Base-by-base conservation (phyloP, 2,329 filamentous ascomycete genomes). In the Hypoxylon sp. region DNA sequence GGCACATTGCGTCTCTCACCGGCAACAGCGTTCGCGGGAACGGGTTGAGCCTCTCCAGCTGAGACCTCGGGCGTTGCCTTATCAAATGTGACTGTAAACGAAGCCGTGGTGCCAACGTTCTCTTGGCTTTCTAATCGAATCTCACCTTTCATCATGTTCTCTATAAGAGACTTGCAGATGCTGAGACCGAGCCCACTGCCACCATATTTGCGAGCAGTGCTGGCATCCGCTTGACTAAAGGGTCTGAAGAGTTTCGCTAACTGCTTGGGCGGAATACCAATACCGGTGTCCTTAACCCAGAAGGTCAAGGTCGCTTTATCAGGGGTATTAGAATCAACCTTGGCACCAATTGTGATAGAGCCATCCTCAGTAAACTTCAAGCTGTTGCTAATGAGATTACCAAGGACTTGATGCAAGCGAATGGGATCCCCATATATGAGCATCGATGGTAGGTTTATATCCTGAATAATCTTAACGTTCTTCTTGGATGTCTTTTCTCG, bases 81-180 rank as follows among this genome's bases (percentile, higher is more conserved):
- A 71, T 92, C 90, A 78, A 98, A 98, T 0, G 89, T 90, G 32
- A 98, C 85, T 0, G 91, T 92, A 80, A 98, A 98, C 76, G 90
- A 94, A 4, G 86, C 89, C 1, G 85, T 89, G 1, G 89, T 95
- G 13, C 92, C 92, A 5, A 88, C 82, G 7, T 89, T 89, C 66
- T 93, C 89, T 43, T 88, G 85, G 69, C 92, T 96, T 67, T 96
- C 91, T 1, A 98, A 86, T 80, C 90, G 90, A 67, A 98, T 97
- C 67, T 87, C 89, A 45, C 94, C 94, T 67, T 93, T 90, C 87
- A 98, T 94, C 80, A 97, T 94, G 19, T 92, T 93, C 80, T 97
- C 93, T 68, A 98, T 94, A 46, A 98, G 89, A 0, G 93, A 94
- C 80, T 97, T 97, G 86, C 94, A 97, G 71, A 98, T 98, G 75